Evolutionary conservation across 495 filamentous ascomycete genomes (phyloP).

Genomic region (Penicillium subrubescens): DNA sequence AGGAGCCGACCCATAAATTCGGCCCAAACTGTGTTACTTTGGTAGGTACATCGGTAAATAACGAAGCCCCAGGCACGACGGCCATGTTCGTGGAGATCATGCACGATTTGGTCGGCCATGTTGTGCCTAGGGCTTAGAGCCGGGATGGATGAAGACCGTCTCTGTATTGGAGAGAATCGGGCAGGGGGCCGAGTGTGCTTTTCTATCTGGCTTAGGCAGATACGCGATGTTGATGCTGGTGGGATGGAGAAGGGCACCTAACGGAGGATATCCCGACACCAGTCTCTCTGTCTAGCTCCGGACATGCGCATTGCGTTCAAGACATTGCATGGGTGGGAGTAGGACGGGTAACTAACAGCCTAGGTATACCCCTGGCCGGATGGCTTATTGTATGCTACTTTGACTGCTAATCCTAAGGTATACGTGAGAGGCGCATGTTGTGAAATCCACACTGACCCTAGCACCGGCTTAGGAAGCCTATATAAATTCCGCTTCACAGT

Average conservation of each 20-base stretch:
- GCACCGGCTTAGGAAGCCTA: too few relatives aligned
- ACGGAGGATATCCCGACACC: not conserved
- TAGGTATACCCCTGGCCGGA: too few relatives aligned
- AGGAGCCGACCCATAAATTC: slow-evolving; percentile 21
- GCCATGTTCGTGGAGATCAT: slow-evolving; percentile 19
- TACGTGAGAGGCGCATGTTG: too few relatives aligned
- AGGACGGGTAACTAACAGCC: too few relatives aligned
- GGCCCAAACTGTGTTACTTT: slow-evolving; percentile 25
- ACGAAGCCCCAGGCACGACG: slow-evolving; percentile 25
- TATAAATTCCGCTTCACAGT: too few relatives aligned
- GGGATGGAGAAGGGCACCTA: not conserved
- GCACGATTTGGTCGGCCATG: slow-evolving; percentile 24
- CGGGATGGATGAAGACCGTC: slow-evolving; percentile 3
- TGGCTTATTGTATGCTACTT: too few relatives aligned
- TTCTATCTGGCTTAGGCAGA: not conserved
- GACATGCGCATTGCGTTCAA: too few relatives aligned
- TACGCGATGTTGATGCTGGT: not conserved
- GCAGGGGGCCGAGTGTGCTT: slow-evolving; percentile 1
- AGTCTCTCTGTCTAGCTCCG: not conserved
- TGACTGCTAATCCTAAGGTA: too few relatives aligned
- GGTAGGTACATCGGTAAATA: slow-evolving; percentile 30
- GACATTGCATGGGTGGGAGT: too few relatives aligned
- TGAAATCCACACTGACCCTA: too few relatives aligned
- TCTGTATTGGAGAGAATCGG: slow-evolving; percentile 3
- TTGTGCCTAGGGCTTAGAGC: not conserved